Evolutionary conservation across 208 protist species (phyloP).

Genomic region (Crithidia expoeki): DNA sequence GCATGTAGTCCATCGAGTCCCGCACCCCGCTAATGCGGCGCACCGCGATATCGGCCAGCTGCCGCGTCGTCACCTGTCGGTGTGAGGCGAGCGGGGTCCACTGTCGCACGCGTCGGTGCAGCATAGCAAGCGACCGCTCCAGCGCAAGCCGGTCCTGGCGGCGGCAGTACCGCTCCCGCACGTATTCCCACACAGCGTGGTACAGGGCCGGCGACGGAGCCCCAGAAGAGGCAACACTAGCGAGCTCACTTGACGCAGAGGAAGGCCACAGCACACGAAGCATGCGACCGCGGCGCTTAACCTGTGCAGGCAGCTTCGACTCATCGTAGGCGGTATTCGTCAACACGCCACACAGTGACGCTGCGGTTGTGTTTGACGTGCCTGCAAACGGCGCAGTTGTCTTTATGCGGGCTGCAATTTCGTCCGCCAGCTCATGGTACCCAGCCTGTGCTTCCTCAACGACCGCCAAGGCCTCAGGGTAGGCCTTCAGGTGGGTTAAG

Average conservation of each 20-base stretch:
- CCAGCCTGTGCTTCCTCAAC: conserved; percentile 49
- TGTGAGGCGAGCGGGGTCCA: conserved; percentile 70
- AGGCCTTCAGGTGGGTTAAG: conserved; percentile 46
- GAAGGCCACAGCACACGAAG: conserved; percentile 63
- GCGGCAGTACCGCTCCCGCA: conserved; percentile 57
- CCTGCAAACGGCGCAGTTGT: background rate
- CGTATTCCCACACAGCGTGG: conserved; percentile 68
- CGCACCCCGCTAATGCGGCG: conserved; percentile 28
- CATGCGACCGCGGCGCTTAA: conserved; percentile 71
- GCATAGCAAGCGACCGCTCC: conserved; percentile 43
- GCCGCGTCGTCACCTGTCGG: conserved; percentile 26
- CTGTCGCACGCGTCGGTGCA: conserved; percentile 43
- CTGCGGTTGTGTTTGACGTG: conserved; percentile 10
- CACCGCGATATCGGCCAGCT: conserved; percentile 24
- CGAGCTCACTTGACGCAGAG: background rate
- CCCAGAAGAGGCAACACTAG: background rate
- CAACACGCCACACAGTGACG: conserved; percentile 21
- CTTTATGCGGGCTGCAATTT: background rate
- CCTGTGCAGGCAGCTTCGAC: conserved; percentile 35
- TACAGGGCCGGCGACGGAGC: conserved; percentile 32
- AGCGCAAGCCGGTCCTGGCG: conserved; percentile 67
- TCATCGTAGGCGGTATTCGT: conserved; percentile 8
- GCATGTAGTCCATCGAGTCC: conserved; percentile 37
- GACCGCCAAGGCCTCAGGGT: conserved; percentile 48
- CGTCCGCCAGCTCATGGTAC: conserved; percentile 35